Evolutionary conservation across 2,329 filamentous ascomycete species (phyloP), one percentile per base, ranked within the genome.

Genomic region (Botrytis tulipae): DNA sequence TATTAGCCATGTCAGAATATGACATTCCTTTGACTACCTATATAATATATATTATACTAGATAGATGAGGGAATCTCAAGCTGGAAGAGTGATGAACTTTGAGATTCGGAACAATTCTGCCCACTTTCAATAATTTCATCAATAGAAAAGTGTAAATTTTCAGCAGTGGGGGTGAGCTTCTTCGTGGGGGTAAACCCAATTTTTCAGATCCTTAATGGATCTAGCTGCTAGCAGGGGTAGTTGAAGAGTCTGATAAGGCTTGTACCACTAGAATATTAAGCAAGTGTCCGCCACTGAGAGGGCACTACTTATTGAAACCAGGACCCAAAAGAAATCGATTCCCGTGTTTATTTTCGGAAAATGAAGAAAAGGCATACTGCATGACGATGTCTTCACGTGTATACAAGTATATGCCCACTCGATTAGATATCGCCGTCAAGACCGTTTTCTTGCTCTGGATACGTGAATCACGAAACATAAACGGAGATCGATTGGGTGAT

Each of bases 261-360:
- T 71, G 57, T 51, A 48, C 29, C 32, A 63, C 69, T 63, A 57
- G 29, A 40, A 51, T 32, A 71, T 71, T 63, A 62, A 70, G 54
- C 12, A 70, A 48, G 68, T 29, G 68, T 46, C 68, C 63, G 46
- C 63, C 63, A 37, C 63, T 37, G 37, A 42, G 57, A 71, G 48
- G 60, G 35, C 51, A 61, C 25, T 65, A 65, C 44, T 65, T 71
- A 71, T 71, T 65, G 59, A 54, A 71, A 48, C 32, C 57, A 71
- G 44, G 18, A 71, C 70, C 70, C 10, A 66, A 57, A 46, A 10
- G 25, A 62, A 65, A 66, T 22, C 32, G 22, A 40, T 71, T 44
- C 14, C 70, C 22, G n/a, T 66, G 25, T 6, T 44, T 57, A 29
- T 35, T 40, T 42, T 46, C 57, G 32, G 60, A 66, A 61, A n/a